Base-by-base conservation (phyloP, 495 filamentous ascomycete species). In the Chaetomium fimeti region DNA sequence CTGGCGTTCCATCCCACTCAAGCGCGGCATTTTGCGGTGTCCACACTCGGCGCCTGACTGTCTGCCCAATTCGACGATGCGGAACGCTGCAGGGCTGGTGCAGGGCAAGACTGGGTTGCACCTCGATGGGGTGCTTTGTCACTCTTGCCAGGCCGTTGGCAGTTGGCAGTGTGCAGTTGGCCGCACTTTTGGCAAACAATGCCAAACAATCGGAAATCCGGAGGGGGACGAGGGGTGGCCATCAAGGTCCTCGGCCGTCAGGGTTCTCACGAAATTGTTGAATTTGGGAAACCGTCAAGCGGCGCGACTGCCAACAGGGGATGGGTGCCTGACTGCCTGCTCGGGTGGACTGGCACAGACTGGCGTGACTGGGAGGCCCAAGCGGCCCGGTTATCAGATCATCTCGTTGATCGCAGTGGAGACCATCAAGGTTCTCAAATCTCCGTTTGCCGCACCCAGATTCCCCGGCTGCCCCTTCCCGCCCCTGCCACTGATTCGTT, bases 361-460 rank as follows among this genome's bases (percentile, higher is more conserved):
- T n/a, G n/a, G n/a, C n/a, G n/a, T n/a, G n/a, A n/a, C n/a, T n/a
- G n/a, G n/a, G n/a, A n/a, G n/a, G n/a, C n/a, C n/a, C n/a, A n/a
- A n/a, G n/a, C n/a, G n/a, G 18, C 15, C 20, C 27, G 8, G 20
- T 63, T 63, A 69, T 69, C 63, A 66, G 66, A 66, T 68, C 60
- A 57, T 52, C n/a, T 36, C 48, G 42, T 40, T 56, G 42, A 53
- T 62, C 45, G 52, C 0, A 48, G 51, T 58, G 66, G 55, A 57
- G 64, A 22, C 67, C 64, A 69, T 69, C 67, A 66, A 61, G 67
- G 67, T 69, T 61, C 67, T 69, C 66, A 64, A 64, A 49, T 32
- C 48, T 45, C 59, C 1, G n/a, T 6, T 3, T 36, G 15, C 45
- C n/a, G 20, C 7, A 38, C 9, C 40, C 22, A 27, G 13, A 11